Base-by-base conservation (phyloP, 352 stramenopile genomes). In the Phytophthora vignae region DNA sequence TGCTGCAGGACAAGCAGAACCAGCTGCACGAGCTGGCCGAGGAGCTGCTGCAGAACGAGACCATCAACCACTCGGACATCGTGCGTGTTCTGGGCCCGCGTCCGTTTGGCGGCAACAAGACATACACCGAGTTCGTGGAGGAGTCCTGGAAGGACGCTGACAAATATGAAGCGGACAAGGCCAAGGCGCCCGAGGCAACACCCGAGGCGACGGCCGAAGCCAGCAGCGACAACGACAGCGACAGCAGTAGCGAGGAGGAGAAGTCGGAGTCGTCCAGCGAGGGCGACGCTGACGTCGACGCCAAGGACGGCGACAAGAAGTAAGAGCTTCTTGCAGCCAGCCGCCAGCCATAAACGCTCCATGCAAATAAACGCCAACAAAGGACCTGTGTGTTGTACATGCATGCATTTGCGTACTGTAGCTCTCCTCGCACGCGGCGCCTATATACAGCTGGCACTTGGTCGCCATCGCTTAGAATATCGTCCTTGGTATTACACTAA, bases 31-130 rank as follows among this genome's bases (percentile, higher is more conserved):
- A 96, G 42, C 83, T 99, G 42, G 98, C 98, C 0, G 90, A 99
- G 63, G 83, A 98, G 58, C 81, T 99, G 52, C 87, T 99, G 25
- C 93, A 98, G 73, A 99, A 99, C 73, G 97, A 99, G 88, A 99
- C 98, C n/a, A 99, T 99, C 73, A 99, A 98, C 69, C 97, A 99
- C 83, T 95, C 98, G 72, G 97, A 99, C 83, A 98, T 99, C 55
- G 87, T 98, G 52, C 88, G 97, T 49, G 82, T 98, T 53, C 93
- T 99, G 71, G 98, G 98, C 12, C 83, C 89, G 12, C 91, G 98
- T 64, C 97, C 97, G 42, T 99, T 98, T 76, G 87, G 87, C 57
- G 90, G 91, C 61, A 94, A 99, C 83, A 92, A 97, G 76, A 96
- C 90, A 56, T 99, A 99, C 89, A 92, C 97, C 36, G 97, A 99